Conservation (phyloP, 306 rosid species). For the Cicer yamashitae region DNA sequence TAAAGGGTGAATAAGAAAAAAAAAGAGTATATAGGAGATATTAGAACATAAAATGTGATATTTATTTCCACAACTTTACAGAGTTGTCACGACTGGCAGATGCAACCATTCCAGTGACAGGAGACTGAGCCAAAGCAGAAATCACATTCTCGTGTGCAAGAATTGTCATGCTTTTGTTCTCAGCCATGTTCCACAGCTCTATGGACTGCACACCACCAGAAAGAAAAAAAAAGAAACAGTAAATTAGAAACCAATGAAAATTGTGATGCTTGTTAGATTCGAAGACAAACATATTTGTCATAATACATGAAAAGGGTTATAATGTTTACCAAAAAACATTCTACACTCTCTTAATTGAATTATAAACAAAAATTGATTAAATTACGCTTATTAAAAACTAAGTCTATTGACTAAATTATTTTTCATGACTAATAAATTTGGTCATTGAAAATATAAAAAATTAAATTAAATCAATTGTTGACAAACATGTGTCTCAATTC, state of each 20-base stretch:
- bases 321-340: background rate
- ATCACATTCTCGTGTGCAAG: slow-evolving; percentile 52
- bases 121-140: slow-evolving; percentile 57
- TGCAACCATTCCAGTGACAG: slow-evolving; percentile 62
- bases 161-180: slow-evolving; percentile 59
- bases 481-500: background rate
- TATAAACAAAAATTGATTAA: too few relatives aligned
- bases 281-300: slow-evolving; percentile 8
- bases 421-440: too few relatives aligned
- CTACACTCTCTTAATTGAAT: too few relatives aligned
- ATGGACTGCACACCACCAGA: slow-evolving; percentile 47
- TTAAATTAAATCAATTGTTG: too few relatives aligned
- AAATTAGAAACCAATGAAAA: slow-evolving; percentile 3
- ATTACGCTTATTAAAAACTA: too few relatives aligned
- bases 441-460: too few relatives aligned
- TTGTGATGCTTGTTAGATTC: background rate
- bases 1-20: slow-evolving; percentile 2
- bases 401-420: too few relatives aligned
- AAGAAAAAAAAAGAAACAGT: background rate
- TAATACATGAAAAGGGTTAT: background rate
- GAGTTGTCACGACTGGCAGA: slow-evolving; percentile 61
- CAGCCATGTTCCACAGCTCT: slow-evolving; percentile 62
- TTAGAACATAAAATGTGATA: slow-evolving; percentile 19
- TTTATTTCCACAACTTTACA: slow-evolving; percentile 60
- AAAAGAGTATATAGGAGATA: slow-evolving; percentile 27